phyloP scores from a whole-genome alignment of 2,329 filamentous ascomycete genomes.

The Cryphonectria parasitica region DNA sequence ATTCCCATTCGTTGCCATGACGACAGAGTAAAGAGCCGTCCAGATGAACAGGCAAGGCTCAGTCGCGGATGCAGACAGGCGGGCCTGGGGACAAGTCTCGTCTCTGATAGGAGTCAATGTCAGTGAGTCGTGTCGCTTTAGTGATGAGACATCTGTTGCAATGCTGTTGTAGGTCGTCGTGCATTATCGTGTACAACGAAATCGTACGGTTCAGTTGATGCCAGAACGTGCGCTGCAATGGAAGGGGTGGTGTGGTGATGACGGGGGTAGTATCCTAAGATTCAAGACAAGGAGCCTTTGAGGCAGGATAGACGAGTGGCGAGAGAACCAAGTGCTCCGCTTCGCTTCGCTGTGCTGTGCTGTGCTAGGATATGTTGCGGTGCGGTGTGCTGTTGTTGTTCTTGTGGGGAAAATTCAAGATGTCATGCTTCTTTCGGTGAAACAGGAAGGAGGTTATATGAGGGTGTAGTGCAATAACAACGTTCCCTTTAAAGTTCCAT shows the following conservation, averaged over 20 bases:
- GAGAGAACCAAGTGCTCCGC: neutral
- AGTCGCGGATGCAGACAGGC: neutral
- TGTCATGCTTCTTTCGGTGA: slow-evolving; percentile 4
- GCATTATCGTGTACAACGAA: slow-evolving; percentile 1
- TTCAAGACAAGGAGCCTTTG: no score
- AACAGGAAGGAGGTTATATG: slow-evolving; percentile 6
- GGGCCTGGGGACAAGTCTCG: neutral
- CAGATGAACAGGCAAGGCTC: neutral
- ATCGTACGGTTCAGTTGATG: neutral
- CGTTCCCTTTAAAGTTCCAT: slow-evolving; percentile 6
- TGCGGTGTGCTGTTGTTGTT: neutral
- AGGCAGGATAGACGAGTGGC: neutral
- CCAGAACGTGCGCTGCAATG: neutral
- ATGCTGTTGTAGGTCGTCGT: neutral
- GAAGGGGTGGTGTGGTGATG: neutral
- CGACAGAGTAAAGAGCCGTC: slow-evolving; percentile 5
- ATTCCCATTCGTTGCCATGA: slow-evolving; percentile 24
- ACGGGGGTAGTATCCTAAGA: neutral
- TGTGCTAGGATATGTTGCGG: neutral
- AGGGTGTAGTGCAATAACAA: slow-evolving; percentile 8
- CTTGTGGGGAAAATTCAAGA: neutral
- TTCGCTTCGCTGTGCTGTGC: neutral
- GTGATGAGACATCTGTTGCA: neutral
- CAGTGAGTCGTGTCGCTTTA: slow-evolving; percentile 7
- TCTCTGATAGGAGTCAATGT: slow-evolving; percentile 17